Evolutionary conservation across 768 basidiomycete species (phyloP).

Genomic region (Serendipita sp.): DNA sequence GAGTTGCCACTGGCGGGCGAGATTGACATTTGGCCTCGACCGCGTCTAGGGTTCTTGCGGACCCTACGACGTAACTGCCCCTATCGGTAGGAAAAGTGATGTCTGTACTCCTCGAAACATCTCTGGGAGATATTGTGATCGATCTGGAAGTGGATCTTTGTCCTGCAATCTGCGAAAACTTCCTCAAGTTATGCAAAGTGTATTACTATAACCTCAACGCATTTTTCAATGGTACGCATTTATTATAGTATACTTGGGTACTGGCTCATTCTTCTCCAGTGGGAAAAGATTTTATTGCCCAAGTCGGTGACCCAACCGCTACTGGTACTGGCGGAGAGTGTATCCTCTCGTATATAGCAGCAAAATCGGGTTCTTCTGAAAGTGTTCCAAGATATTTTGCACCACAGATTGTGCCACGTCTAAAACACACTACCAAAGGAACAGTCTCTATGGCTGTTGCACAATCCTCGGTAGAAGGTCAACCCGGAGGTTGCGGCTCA

Average conservation of each 20-base stretch:
- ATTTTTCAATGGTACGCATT: constrained; percentile 83
- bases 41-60: too few relatives aligned
- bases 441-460: constrained; percentile 98
- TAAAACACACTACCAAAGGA: constrained; percentile 74
- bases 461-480: constrained; percentile 44
- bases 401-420: constrained; percentile 62
- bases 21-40: too few relatives aligned
- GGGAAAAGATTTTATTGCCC: constrained; percentile 93
- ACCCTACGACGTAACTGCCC: too few relatives aligned
- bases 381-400: constrained; percentile 59
- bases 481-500: constrained; percentile 70
- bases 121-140: constrained; percentile 89
- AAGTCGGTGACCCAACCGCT: constrained; percentile 90
- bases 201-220: constrained; percentile 96
- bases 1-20: too few relatives aligned
- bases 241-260: neutral
- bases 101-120: constrained; percentile 96
- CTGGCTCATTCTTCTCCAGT: constrained; percentile 31
- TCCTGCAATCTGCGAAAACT: constrained; percentile 87
- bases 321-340: constrained; percentile 89
- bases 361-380: constrained; percentile 23
- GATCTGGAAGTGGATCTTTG: constrained; percentile 85
- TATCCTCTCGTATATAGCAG: constrained; percentile 60
- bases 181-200: constrained; percentile 91
- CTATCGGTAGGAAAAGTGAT: constrained; percentile 24